Evolutionary conservation across 345 rosid genomes (phyloP).

Genomic region (Murraya paniculata): DNA sequence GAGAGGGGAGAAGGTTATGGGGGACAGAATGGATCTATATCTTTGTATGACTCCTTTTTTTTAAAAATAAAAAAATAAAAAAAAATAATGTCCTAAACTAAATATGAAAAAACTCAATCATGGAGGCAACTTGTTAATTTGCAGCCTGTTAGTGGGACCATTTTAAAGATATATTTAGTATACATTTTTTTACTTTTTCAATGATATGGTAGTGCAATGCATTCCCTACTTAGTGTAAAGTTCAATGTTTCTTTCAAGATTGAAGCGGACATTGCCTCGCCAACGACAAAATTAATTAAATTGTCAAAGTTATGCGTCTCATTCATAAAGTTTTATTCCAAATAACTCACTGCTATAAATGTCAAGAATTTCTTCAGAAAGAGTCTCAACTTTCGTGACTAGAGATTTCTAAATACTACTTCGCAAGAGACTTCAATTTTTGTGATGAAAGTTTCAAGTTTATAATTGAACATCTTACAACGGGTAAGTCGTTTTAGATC

Average conservation of each 20-base stretch:
- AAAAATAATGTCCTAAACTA: background rate
- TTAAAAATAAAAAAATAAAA: background rate
- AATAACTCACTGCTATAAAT: too few relatives aligned
- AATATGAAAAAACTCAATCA: background rate
- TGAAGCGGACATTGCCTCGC: conserved; percentile 11
- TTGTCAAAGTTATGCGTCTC: background rate
- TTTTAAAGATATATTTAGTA: background rate
- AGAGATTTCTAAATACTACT: too few relatives aligned
- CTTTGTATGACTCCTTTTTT: background rate
- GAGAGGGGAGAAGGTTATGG: background rate
- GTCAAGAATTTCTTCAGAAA: too few relatives aligned
- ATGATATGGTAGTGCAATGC: background rate
- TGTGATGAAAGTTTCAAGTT: too few relatives aligned
- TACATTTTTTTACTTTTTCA: background rate
- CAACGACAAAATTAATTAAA: background rate
- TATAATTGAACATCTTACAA: too few relatives aligned
- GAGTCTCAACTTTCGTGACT: too few relatives aligned
- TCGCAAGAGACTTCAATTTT: too few relatives aligned
- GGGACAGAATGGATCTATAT: background rate
- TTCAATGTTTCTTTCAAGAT: background rate
- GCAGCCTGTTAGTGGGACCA: background rate
- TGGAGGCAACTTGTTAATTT: conserved; percentile 1
- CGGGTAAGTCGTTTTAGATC: too few relatives aligned
- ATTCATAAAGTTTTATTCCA: too few relatives aligned
- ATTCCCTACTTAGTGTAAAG: background rate